Evolutionary conservation across 2,329 filamentous ascomycete species (phyloP), one percentile per base, ranked within the genome.

Genomic region (Teratosphaeria epicoccoides): DNA sequence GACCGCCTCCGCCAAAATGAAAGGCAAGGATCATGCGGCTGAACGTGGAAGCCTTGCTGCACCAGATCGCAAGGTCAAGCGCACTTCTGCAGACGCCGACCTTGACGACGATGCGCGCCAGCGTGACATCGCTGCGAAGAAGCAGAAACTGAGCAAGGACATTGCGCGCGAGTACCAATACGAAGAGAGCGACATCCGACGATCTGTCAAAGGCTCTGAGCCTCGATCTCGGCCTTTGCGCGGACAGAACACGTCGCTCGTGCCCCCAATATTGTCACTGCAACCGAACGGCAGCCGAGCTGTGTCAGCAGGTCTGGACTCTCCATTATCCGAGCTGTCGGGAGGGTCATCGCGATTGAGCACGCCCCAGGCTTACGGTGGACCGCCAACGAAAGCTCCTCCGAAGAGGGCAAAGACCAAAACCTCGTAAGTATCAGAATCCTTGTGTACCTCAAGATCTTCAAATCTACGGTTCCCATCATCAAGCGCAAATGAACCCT

Each of bases 351-450:
- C 65, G 28, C 57, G 63, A 20, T 54, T 61, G 43, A 60, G 59
- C 50, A 65, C 66, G 23, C 66, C 66, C 14, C 51, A 54, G 28
- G 52, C 59, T 29, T 37, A 37, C 17, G 51, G 49, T 23, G 48
- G 20, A 24, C 55, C 56, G 43, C 58, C 57, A 50, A 63, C 61
- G 51, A 51, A 56, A 29, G 52, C 57, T 23, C 52, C 52, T 17
- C 59, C 55, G 28, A 67, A 69, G 60, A 60, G 61, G 49, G 67
- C 67, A 45, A 68, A 68, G 59, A 68, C 66, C 14, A 70, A 70
- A 59, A 63, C 63, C 52, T 70, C 67, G 67, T 70, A 62, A 65
- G 67, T 69, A 48, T 43, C 46, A 52, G 49, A 46, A 29, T 48
- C 50, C 52, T 24, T 37, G 46, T 17, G 48, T 11, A 50, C 37